Percentiles rank a stretch among this genome's conserved stretches.
phyloP scores from a whole-genome alignment of 164 flowering plant species.

The Berberis thunbergii region DNA sequence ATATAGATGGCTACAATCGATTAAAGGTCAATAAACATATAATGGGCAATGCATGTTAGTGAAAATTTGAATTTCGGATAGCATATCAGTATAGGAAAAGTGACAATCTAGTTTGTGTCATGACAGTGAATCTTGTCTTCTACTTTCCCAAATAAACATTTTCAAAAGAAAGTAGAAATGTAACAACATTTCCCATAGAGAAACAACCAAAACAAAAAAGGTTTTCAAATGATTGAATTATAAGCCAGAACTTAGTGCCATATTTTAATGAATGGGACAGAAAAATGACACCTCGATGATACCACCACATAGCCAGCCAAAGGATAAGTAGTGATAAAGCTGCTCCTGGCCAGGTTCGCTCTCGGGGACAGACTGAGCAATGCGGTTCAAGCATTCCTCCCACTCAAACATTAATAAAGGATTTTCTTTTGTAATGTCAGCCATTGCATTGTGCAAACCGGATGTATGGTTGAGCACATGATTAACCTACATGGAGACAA shows the following conservation, averaged over 20 bases:
- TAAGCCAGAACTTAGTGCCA: neutral
- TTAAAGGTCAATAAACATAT: too few species aligned
- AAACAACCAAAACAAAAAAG: neutral
- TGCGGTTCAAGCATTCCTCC: slow-evolving; percentile 63
- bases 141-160: too few species aligned
- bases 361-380: slow-evolving; percentile 53
- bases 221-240: neutral
- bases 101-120: too few species aligned
- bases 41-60: too few species aligned
- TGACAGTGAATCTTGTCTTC: too few species aligned
- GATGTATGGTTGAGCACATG: slow-evolving; percentile 95
- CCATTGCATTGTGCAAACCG: slow-evolving; percentile 84
- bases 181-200: too few species aligned
- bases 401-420: slow-evolving; percentile 57
- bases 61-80: too few species aligned
- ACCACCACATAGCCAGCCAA: slow-evolving; percentile 96
- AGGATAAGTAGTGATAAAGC: slow-evolving; percentile 79
- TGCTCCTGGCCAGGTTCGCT: slow-evolving; percentile 78
- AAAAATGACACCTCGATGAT: slow-evolving; percentile 68
- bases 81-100: too few species aligned
- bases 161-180: too few species aligned
- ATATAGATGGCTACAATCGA: too few species aligned
- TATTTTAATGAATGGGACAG: neutral
- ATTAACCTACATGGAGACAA: slow-evolving; percentile 51
- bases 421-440: slow-evolving; percentile 36